These are phyloP conservation scores for Bonia amplexicaulis DNA, from an alignment of 176 grass and related monocot genomes.

Conservation along the genomic window DNA sequence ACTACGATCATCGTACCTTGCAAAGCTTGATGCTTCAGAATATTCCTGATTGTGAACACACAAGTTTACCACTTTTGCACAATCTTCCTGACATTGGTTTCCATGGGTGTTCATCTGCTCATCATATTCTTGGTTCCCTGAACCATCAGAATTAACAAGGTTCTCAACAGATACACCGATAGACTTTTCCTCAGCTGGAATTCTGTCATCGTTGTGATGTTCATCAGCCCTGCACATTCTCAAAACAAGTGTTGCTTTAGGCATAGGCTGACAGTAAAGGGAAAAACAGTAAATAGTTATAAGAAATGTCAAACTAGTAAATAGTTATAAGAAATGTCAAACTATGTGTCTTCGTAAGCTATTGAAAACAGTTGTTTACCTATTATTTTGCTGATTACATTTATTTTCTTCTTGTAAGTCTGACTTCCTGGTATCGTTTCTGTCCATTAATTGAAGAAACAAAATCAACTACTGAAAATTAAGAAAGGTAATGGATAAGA, in stretches of 20 bases:
- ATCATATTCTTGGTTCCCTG: constrained; percentile 15
- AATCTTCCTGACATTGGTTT: constrained; percentile 29
- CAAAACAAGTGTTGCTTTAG: constrained; percentile 23
- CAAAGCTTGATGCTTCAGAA: constrained; percentile 39
- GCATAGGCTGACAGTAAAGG: neutral
- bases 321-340: no score
- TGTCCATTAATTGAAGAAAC: constrained; percentile 26
- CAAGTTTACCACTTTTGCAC: constrained; percentile 6
- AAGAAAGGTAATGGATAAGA: neutral
- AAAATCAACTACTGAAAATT: neutral
- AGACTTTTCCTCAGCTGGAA: constrained; percentile 29
- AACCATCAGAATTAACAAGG: constrained; percentile 28
- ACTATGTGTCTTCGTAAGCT: neutral
- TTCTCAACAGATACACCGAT: constrained; percentile 15
- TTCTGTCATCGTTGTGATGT: constrained; percentile 14
- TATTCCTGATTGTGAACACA: constrained; percentile 22
- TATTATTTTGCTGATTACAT: constrained; percentile 31
- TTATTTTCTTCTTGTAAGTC: constrained; percentile 20
- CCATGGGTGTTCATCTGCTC: constrained; percentile 14
- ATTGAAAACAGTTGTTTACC: constrained; percentile 24
- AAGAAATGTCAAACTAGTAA: neutral
- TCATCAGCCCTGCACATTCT: constrained; percentile 23
- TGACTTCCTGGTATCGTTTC: constrained; percentile 4
- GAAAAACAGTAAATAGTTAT: neutral
- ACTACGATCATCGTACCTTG: constrained; percentile 25